Base-by-base conservation (phyloP, 2,329 filamentous ascomycete genomes). In the Acarospora socialis region DNA sequence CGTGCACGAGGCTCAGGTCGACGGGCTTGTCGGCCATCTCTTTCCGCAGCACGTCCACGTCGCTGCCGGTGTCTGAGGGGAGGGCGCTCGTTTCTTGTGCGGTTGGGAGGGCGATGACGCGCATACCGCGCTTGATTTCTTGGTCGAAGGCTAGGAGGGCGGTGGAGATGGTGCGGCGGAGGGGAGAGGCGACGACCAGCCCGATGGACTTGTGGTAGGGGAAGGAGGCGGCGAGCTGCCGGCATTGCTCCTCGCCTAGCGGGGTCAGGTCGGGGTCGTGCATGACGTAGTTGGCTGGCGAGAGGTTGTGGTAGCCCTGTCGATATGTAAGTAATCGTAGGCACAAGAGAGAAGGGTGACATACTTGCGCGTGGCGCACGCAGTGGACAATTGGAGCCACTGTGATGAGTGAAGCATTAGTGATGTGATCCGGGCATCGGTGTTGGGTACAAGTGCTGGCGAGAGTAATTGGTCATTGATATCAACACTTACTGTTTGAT, bases 281-380 rank as follows among this genome's bases (percentile, higher is more conserved):
- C 23, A 92, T 61, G 38, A 59, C 49, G 50, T 86, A 77, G 56
- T 86, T 82, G 40, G 68, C 76, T 16, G 61, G 47, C 41, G 48
- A 64, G 48, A 90, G 68, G 55, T 93, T 93, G 66, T 93, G 86
- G 50, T 70, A 73, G 56, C 82, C 84, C 58, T 82, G 65, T 23
- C 21, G 10, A 33, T 33, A n/a, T 21, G 17, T 16, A 10, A 8
- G 4, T 21, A 22, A 16, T 31, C 34, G 24, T 21, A 21, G 22
- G 14, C 19, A 42, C 16, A 16, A 13, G 30, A 15, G 9, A 31
- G 18, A 4, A 18, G n/a, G 10, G 13, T 15, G n/a, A 15, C 48
- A 21, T 51, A 60, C 57, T 50, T 62, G 59, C 15, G 59, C 59
- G 44, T 63, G 59, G 38, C 59, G 59, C 32, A 62, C 56, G 37